Base-by-base conservation (phyloP, 805 yeast genomes). In the Candida nitratophila region DNA sequence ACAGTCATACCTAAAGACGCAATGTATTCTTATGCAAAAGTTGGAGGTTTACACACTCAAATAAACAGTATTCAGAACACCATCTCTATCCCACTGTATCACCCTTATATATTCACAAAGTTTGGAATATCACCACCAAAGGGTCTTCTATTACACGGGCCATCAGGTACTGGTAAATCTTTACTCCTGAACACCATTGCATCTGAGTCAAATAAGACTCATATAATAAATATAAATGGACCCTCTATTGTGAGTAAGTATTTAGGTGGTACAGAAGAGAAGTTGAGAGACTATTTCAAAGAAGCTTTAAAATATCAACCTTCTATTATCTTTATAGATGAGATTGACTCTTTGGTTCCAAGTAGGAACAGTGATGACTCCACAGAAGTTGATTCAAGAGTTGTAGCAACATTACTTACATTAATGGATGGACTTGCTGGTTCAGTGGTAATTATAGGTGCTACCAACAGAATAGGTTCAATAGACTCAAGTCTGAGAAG, bases 101-200 rank as follows among this genome's bases (percentile, higher is more conserved):
- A 78, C 45, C 96, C 97, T 0, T 72, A 74, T 6, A 63, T 88
- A 29, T 91, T 90, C 54, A 71, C 81, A 8, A 79, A 85, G 44
- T 93, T 91, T 66, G 89, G 91, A n/a, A 83, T 89, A 17, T 73
- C 83, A 9, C 97, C 99, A 9, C 96, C 96, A 14, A 71, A 96
- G 22, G 98, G 98, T 37, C 86, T 93, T 1, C 62, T 93, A 27
- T 65, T 93, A n/a, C 95, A 90, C 65, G 99, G 99, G 0, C 96
- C 97, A 3, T 93, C 98, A 2, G 99, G 99, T 3, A 91, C 97
- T 0, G 99, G 99, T 42, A 91, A 91, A 60, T 86, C 97, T 1
- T 78, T 90, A 87, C 71, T 93, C 8, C 69, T 93, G 32, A 74
- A 86, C 44, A 83, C 96, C 24, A 80, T 91, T 10, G 95, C 96